Evolutionary conservation across 2,329 filamentous ascomycete species (phyloP).

Genomic region (Colletotrichum lentis): DNA sequence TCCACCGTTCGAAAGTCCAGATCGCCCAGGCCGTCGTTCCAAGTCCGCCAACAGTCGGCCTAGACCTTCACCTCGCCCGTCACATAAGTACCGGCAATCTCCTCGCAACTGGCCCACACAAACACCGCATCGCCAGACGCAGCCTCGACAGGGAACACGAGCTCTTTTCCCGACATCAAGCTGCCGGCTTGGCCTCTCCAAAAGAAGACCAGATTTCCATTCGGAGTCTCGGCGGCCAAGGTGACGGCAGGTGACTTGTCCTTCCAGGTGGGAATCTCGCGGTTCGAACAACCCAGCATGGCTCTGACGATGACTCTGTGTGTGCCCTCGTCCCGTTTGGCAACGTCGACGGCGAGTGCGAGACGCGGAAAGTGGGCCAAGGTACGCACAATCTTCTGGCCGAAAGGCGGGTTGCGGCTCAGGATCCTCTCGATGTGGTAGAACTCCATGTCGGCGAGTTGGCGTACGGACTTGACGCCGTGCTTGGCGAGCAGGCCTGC

Average conservation of each 20-base stretch:
- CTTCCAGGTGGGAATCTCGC: conserved; percentile 67
- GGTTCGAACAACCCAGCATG: conserved; percentile 76
- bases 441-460: conserved; percentile 72
- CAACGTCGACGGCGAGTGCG: conserved; percentile 50
- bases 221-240: conserved; percentile 75
- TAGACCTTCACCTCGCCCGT: conserved; percentile 24
- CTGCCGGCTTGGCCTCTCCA: conserved; percentile 70
- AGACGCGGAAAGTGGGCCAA: conserved; percentile 75
- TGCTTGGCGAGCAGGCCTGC: conserved; percentile 76
- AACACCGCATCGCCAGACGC: conserved; percentile 65
- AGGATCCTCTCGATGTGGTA: conserved; percentile 79
- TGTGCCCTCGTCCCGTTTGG: conserved; percentile 43
- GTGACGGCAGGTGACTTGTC: conserved; percentile 73
- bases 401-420: conserved; percentile 84
- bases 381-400: conserved; percentile 70
- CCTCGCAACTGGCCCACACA: conserved; percentile 81
- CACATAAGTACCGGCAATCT: conserved; percentile 72
- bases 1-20: not conserved
- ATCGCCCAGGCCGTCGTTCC: no score
- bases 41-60: not conserved
- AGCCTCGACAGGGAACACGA: conserved; percentile 65
- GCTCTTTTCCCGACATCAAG: conserved; percentile 65
- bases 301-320: conserved; percentile 65
- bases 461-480: conserved; percentile 75
- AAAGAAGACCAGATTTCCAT: conserved; percentile 75